These are phyloP conservation scores for Agapanthus africanus DNA, from an alignment of 106 monocot genomes.

Conservation along the genomic window DNA sequence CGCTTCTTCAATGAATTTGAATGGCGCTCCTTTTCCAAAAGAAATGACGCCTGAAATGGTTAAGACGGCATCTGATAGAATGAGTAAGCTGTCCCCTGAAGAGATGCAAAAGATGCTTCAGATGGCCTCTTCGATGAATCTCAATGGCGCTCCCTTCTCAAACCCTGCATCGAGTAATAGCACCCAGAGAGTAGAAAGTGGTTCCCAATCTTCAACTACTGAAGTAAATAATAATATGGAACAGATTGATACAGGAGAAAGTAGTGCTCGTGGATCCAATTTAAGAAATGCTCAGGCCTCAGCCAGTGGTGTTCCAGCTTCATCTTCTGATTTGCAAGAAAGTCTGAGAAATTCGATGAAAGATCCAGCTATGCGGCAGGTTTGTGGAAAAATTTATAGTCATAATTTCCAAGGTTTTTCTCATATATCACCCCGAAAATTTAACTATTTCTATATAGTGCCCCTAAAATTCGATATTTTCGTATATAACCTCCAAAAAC, in stretches of 20 bases:
- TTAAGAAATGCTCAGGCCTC: too few relatives aligned
- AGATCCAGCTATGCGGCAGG: conserved; percentile 93
- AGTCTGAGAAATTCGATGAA: conserved; percentile 69
- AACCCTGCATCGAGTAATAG: too few relatives aligned
- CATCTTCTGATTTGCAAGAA: conserved; percentile 61
- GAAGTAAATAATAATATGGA: background rate
- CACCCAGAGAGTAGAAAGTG: conserved; percentile 42
- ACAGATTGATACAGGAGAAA: conserved; percentile 9
- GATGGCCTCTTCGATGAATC: conserved; percentile 46
- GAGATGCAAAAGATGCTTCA: conserved; percentile 69
- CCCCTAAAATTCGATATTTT: too few relatives aligned
- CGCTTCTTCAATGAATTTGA: conserved; percentile 55
- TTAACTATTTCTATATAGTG: too few relatives aligned
- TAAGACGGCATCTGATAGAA: conserved; percentile 74
- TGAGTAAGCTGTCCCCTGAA: conserved; percentile 79
- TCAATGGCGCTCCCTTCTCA: conserved; percentile 8
- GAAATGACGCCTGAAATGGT: conserved; percentile 90
- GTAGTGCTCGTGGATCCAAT: conserved; percentile 15
- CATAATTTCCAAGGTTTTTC: too few relatives aligned
- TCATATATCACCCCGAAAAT: too few relatives aligned
- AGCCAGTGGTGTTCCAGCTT: conserved; percentile 17
- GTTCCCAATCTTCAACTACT: conserved; percentile 21
- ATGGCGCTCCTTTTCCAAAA: conserved; percentile 18
- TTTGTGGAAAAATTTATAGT: too few relatives aligned
- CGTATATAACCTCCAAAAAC: too few relatives aligned